These are phyloP conservation scores for Exidia glandulosa DNA, from an alignment of 768 basidiomycete species.

Conservation along the genomic window DNA sequence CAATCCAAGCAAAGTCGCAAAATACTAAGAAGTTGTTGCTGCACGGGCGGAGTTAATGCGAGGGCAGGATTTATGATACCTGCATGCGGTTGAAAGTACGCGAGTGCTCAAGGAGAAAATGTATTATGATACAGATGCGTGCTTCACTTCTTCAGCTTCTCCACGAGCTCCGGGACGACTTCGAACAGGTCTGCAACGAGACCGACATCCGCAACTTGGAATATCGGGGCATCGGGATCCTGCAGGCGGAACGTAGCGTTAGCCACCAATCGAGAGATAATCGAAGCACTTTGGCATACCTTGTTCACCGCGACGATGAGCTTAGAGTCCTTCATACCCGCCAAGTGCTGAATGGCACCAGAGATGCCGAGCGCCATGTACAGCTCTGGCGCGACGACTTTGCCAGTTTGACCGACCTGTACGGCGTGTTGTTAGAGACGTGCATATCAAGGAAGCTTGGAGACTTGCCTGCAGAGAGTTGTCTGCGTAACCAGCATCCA, in stretches of 20 bases:
- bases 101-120: too few species aligned
- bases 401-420: slow-evolving; percentile 93
- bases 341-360: slow-evolving; percentile 96
- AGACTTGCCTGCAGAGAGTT: slow-evolving; percentile 65
- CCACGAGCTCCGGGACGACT: slow-evolving; percentile 78
- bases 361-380: slow-evolving; percentile 97
- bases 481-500: slow-evolving; percentile 96
- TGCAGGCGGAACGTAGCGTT: slow-evolving; percentile 23
- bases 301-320: slow-evolving; percentile 98
- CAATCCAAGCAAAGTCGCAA: too few species aligned
- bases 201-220: slow-evolving; percentile 95
- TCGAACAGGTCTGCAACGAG: slow-evolving; percentile 91
- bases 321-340: slow-evolving; percentile 99
- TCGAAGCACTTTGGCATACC: slow-evolving; percentile 30
- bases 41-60: too few species aligned
- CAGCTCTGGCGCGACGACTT: slow-evolving; percentile 92
- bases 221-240: slow-evolving; percentile 97
- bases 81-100: too few species aligned
- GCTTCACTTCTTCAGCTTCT: slow-evolving; percentile 58
- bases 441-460: background rate
- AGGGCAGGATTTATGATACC: too few species aligned
- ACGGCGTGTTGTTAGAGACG: background rate
- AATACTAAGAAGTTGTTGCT: too few species aligned
- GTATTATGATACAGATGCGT: background rate
- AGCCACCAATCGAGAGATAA: slow-evolving; percentile 4